Evolutionary conservation across 73 alveolate species (phyloP).

Genomic region (Tetrahymena malaccensis): DNA sequence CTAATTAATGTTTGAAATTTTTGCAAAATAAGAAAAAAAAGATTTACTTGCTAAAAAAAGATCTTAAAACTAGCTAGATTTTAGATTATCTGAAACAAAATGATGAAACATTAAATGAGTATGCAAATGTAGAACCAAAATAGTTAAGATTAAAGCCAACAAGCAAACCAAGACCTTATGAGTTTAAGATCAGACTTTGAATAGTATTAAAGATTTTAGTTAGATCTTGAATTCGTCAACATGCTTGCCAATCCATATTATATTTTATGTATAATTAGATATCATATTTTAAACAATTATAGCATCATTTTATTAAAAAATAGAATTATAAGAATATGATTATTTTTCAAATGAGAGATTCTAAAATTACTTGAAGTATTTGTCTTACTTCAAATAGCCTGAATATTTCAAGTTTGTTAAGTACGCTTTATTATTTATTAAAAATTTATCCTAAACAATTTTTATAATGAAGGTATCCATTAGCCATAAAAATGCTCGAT

Average conservation of each 20-base stretch:
- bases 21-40: not conserved
- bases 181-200: not conserved
- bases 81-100: not conserved
- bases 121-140: not conserved
- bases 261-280: not conserved
- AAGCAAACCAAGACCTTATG: not conserved
- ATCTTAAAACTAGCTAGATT: not conserved
- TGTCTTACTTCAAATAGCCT: not conserved
- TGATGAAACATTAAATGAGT: not conserved
- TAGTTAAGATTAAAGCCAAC: not conserved
- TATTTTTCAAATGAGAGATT: not conserved
- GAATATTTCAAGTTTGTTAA: not conserved
- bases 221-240: not conserved
- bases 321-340: not conserved
- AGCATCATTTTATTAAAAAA: not conserved
- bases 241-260: not conserved
- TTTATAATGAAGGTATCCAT: not conserved
- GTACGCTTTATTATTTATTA: not conserved
- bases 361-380: not conserved
- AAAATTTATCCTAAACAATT: not conserved
- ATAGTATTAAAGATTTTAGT: not conserved
- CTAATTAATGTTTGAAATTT: too few relatives aligned
- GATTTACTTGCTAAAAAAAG: not conserved
- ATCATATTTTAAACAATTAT: not conserved
- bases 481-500: not conserved